These are phyloP conservation scores for Bauhinia variegata DNA, from an alignment of 306 rosid species.

Conservation along the genomic window DNA sequence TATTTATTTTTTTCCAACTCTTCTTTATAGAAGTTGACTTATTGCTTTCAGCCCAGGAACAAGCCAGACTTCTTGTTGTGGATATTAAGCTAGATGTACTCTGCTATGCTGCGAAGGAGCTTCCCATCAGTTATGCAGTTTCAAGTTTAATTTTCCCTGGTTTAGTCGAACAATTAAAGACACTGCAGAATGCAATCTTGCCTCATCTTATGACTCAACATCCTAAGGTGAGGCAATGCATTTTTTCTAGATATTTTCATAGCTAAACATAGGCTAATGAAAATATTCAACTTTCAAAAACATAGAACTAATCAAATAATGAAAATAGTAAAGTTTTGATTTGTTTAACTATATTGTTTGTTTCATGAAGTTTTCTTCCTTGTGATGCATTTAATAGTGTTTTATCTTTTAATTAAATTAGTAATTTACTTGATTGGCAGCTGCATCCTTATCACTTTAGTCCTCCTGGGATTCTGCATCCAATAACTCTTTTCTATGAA, in stretches of 20 bases:
- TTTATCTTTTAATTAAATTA: conserved; percentile 28
- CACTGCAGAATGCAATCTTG: conserved; percentile 52
- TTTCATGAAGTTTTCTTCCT: conserved; percentile 3
- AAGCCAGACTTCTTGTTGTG: conserved; percentile 56
- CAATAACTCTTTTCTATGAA: conserved; percentile 75
- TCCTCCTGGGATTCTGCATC: conserved; percentile 91
- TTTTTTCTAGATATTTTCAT: not conserved
- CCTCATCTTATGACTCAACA: conserved; percentile 68
- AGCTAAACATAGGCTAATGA: too few species aligned
- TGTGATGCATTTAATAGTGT: not conserved
- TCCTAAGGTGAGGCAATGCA: conserved; percentile 62
- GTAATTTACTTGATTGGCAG: conserved; percentile 55
- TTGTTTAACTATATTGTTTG: too few species aligned
- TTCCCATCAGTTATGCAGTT: conserved; percentile 68
- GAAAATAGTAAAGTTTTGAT: too few species aligned
- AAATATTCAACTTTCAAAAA: too few species aligned
- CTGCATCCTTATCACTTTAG: conserved; percentile 70
- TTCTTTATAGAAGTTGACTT: conserved; percentile 25
- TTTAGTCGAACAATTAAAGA: conserved; percentile 70
- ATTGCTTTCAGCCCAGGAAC: conserved; percentile 71
- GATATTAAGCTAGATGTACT: conserved; percentile 76
- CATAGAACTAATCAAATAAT: too few species aligned
- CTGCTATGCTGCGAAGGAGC: conserved; percentile 71
- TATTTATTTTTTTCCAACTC: not conserved
- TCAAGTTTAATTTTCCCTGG: conserved; percentile 78